These are phyloP conservation scores for Kodamaea arcana DNA, from an alignment of 1,139 yeast genomes.

Conservation along the genomic window DNA sequence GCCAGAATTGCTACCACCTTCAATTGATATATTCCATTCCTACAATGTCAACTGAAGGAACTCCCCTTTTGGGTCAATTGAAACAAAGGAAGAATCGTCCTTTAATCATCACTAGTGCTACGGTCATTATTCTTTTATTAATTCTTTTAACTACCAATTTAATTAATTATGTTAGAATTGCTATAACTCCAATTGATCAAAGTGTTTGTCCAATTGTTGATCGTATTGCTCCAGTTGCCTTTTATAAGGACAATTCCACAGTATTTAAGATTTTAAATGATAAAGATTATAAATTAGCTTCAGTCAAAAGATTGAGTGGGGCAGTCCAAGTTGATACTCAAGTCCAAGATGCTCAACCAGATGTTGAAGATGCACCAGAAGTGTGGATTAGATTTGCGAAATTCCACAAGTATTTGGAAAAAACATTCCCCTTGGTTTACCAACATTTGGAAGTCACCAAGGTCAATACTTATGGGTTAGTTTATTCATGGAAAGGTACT, in stretches of 20 bases:
- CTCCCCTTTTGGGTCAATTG: not conserved
- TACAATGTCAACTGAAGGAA: not conserved
- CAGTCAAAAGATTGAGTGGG: conserved; percentile 35
- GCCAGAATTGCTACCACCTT: too few species aligned
- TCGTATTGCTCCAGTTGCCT: conserved; percentile 28
- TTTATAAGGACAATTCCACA: conserved; percentile 30
- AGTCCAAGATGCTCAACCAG: conserved; percentile 42
- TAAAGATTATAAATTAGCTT: conserved; percentile 28
- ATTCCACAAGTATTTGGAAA: conserved; percentile 45
- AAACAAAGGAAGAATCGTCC: not conserved
- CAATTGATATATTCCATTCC: too few species aligned
- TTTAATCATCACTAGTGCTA: conserved; percentile 7
- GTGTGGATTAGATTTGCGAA: conserved; percentile 42
- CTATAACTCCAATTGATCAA: conserved; percentile 18
- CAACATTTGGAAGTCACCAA: conserved; percentile 44
- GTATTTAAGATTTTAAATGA: conserved; percentile 30
- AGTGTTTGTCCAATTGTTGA: conserved; percentile 30
- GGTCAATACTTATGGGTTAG: conserved; percentile 64
- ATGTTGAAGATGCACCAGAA: conserved; percentile 32
- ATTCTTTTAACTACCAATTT: conserved; percentile 16
- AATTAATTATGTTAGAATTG: conserved; percentile 20
- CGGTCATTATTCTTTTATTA: conserved; percentile 15
- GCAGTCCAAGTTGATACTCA: conserved; percentile 46
- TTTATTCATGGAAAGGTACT: conserved; percentile 64
- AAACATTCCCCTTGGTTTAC: conserved; percentile 59